Percentiles rank a stretch among this genome's conserved stretches.
These are phyloP conservation scores for Paramecium sexaurelia DNA, from an alignment of 73 alveolate species.

Conservation along the genomic window DNA sequence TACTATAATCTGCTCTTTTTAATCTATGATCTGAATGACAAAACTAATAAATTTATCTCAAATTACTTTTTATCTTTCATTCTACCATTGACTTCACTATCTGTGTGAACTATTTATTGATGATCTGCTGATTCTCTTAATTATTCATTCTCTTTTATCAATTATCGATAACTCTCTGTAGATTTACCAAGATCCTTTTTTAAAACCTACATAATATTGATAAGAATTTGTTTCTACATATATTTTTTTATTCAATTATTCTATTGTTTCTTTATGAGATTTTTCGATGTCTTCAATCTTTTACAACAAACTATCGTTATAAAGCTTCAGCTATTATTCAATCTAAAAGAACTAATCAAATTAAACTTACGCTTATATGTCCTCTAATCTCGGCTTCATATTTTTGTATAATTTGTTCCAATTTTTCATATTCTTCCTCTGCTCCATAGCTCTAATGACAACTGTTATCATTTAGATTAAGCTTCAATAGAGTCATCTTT, in stretches of 20 bases:
- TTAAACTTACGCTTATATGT: constrained; percentile 64
- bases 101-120: not conserved
- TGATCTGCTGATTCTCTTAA: not conserved
- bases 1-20: constrained; percentile 12
- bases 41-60: constrained; percentile 14
- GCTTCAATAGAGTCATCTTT: not conserved
- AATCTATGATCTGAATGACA: constrained; percentile 52
- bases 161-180: not conserved
- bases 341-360: not conserved
- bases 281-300: constrained; percentile 57
- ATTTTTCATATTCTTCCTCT: constrained; percentile 43
- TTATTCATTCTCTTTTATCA: not conserved
- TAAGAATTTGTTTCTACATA: not conserved
- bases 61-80: constrained; percentile 5
- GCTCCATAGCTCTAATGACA: not conserved
- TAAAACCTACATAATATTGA: not conserved
- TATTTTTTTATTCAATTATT: not conserved
- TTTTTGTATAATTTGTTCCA: constrained; percentile 59
- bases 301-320: constrained; percentile 61
- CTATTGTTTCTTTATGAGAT: constrained; percentile 53
- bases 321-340: constrained; percentile 69
- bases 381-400: constrained; percentile 70
- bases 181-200: not conserved
- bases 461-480: constrained; percentile 3
- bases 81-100: not conserved